Evolutionary conservation across 306 rosid genomes (phyloP), one percentile per base, ranked within the genome.

Genomic region (Citrullus colocynthis): DNA sequence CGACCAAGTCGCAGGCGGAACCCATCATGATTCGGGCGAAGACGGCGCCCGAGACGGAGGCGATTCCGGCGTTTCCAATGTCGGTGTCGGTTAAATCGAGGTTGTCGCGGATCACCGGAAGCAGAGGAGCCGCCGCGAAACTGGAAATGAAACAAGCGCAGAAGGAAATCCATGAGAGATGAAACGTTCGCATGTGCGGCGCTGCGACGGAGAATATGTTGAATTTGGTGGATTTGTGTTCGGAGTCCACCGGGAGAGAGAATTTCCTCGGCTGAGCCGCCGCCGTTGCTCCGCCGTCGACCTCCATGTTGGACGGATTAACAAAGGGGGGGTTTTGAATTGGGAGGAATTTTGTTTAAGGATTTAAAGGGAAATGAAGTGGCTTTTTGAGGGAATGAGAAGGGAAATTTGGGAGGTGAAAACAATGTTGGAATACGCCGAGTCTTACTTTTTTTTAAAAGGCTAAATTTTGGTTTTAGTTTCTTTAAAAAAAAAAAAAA

Each of bases 121-220:
- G 39, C 1, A 94, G 93, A 5, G 98, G 98, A 7, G 97, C 87
- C 0, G 89, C 93, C 0, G 97, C 98, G 48, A 91, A 94, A 78
- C 85, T 85, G 6, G 97, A 94, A 11, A 94, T 89, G 44, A 94
- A 94, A 48, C 98, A 90, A 6, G 91, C 8, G 37, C 92, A 88
- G 91, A 92, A 95, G 10, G 97, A 90, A 62, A 90, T 10, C 98
- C 97, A 94, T 0, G 98, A 92, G 3, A 89, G 84, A 66, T 94
- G 98, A 21, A 94, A 94, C 3, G 98, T 90, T 4, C 93, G 79
- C 98, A 91, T 94, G 90, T 92, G 98, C 10, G 98, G 97, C 14
- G 88, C 84, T 0, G 93, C 86, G 1, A 80, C 9, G 6, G 98
- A 91, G 63, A 90, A 87, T 14, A 92, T 54, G 41, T 90, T 81